Conservation (phyloP, 2,329 filamentous ascomycete species). For the Aplosporella prunicola region DNA sequence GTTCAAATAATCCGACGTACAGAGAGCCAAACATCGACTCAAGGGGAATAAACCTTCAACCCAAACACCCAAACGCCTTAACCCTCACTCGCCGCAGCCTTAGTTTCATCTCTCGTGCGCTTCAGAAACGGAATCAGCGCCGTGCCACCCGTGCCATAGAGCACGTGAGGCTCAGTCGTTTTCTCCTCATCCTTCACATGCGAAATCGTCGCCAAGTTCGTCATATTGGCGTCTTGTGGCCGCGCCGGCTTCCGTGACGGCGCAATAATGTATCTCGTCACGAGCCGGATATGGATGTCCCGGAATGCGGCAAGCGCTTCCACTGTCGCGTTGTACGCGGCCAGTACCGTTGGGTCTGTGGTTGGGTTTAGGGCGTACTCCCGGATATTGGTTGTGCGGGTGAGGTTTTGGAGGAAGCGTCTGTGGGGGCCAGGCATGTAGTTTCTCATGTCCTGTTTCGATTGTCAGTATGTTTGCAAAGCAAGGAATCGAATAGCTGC, state of each 20-base stretch:
- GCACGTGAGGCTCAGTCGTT: conserved; percentile 16
- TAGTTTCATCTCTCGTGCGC: conserved; percentile 43
- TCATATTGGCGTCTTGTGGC: conserved; percentile 4
- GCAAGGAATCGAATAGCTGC: too few relatives aligned
- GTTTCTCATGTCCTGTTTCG: conserved; percentile 41
- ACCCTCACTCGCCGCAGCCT: conserved; percentile 24
- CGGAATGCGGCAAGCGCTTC: conserved; percentile 38
- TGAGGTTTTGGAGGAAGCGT: conserved; percentile 41
- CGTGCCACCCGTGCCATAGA: conserved; percentile 34
- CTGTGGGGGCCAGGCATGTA: conserved; percentile 48
- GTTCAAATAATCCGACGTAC: too few relatives aligned
- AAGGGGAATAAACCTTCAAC: too few relatives aligned
- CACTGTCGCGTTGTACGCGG: conserved; percentile 39
- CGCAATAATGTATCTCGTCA: conserved; percentile 43
- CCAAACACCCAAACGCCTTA: conserved; percentile 6
- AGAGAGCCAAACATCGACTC: too few relatives aligned
- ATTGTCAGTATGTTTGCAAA: too few relatives aligned
- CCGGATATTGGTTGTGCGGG: conserved; percentile 37
- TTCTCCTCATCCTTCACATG: conserved; percentile 14
- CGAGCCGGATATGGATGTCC: conserved; percentile 44
- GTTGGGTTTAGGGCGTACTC: conserved; percentile 31
- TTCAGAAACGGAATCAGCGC: conserved; percentile 45
- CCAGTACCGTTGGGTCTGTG: conserved; percentile 26
- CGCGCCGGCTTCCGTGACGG: conserved; percentile 23
- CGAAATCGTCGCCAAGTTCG: conserved; percentile 3